These are phyloP conservation scores for Agrocybe pediades DNA, from an alignment of 768 basidiomycete genomes.

Conservation along the genomic window DNA sequence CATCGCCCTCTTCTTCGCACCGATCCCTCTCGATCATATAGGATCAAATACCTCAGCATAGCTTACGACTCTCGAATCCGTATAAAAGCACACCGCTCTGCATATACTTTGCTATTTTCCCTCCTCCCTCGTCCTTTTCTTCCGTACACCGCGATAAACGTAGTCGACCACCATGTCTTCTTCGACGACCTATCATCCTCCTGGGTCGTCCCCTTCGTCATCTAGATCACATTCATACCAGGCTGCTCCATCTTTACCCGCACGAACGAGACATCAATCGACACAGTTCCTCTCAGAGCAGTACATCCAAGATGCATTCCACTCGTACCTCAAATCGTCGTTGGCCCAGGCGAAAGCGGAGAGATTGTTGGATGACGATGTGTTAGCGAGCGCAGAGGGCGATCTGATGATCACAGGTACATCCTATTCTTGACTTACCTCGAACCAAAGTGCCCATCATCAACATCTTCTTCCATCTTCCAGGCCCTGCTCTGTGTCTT, in stretches of 20 bases:
- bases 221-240: background rate
- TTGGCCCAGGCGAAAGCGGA: constrained; percentile 79
- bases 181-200: background rate
- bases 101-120: background rate
- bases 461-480: background rate
- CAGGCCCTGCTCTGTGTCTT: constrained; percentile 79
- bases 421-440: too few species aligned
- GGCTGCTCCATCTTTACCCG: background rate
- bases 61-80: too few species aligned
- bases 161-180: background rate
- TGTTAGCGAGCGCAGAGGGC: constrained; percentile 75
- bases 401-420: constrained; percentile 87
- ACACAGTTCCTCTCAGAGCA: constrained; percentile 52
- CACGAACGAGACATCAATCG: background rate
- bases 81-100: too few species aligned
- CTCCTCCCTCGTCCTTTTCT: background rate
- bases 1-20: too few species aligned
- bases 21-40: too few species aligned
- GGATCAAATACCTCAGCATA: too few species aligned
- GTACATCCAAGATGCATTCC: constrained; percentile 77
- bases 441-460: background rate
- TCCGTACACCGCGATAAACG: background rate
- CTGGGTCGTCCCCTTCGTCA: background rate
- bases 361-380: constrained; percentile 67
- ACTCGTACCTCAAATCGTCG: constrained; percentile 79